Evolutionary conservation across 108 stramenopile genomes (phyloP), one percentile per base, ranked within the genome.

Genomic region (Nitzschia inconspicua): DNA sequence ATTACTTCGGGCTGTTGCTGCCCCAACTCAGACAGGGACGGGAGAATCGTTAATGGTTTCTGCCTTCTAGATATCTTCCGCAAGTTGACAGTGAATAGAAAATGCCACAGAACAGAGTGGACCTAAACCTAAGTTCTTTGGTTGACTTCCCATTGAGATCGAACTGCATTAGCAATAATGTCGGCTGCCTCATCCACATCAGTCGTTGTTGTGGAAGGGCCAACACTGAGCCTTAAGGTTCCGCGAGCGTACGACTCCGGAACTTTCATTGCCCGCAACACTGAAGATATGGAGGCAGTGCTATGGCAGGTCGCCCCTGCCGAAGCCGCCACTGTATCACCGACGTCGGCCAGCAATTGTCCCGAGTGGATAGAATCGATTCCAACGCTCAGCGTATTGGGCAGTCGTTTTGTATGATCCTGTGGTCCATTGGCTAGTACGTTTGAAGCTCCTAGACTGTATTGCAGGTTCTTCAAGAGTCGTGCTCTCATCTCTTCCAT

Each of bases 231-330:
- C 27, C 98, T 72, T 37, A 99, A 40, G 0, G 98, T 99, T 18
- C 98, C 96, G 4, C 75, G 42, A 2, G 91, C 97, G 71, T 70
- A 80, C 24, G 84, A 76, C 22, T 59, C 46, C 2, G 82, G 84
- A 0, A 98, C 88, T 47, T 82, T 59, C 94, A 98, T 96, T 30
- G 96, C 96, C 53, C 55, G 50, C 44, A 98, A 73, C 2, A 99
- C 87, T 26, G 83, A 60, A 10, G 90, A 93, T 8, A 94, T 60
- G 11, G 72, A 48, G 7, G 57, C 58, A 46, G 65, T 54, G 35
- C 80, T 77, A 60, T 97, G 94, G 70, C 97, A 97, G 6, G 96
- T 89, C 16, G 96, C 88, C 6, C 95, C 96, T 1, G 95, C 97
- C 40, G 86, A 85, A 24, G 87, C 89, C 0, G 96, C 96, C 2